Evolutionary conservation across 495 filamentous ascomycete species (phyloP), one percentile per base, ranked within the genome.

Genomic region (Hypoxylon fuscum): DNA sequence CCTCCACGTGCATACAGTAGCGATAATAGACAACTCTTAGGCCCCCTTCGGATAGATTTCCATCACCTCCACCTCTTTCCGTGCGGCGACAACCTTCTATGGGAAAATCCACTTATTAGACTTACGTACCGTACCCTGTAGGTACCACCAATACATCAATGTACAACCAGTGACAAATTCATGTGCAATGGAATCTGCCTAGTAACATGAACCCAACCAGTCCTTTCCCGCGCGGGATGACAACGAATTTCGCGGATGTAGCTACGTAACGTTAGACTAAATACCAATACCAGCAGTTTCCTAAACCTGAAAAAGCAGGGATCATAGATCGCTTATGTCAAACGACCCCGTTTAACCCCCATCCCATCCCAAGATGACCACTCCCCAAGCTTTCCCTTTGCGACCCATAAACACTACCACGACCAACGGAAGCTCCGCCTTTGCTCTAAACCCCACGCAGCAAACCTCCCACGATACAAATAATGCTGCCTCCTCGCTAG

Each of bases 391-490:
- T 22, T 48, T 66, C 31, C 63, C 63, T 27, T 53, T 66, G 5
- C 63, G 38, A 62, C 53, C 63, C 63, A 57, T 66, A 53, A 50
- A 51, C 52, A 62, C n/a, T 35, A 57, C 43, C 53, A 31, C 40
- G 21, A 22, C 54, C n/a, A 34, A 48, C 43, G n/a, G 8, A 8
- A 27, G 52, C 63, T 66, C 63, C 63, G 63, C 57, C 35, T 37
- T 58, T 49, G 53, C 63, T 51, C 44, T 46, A 20, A 20, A 61
- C 62, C 62, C 62, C 63, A 61, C 63, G 52, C 38, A 47, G 57
- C 52, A 37, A 66, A 40, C 57, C 48, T 57, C 41, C 42, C 29
- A 57, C 34, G 45, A 38, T 66, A 66, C 48, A 66, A 66, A 62
- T 66, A 58, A 23, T 55, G 35, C 55, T 55, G 48, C 44, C 54